Evolutionary conservation across 805 yeast species (phyloP), one percentile per base, ranked within the genome.

Genomic region (Ogataea neopini): DNA sequence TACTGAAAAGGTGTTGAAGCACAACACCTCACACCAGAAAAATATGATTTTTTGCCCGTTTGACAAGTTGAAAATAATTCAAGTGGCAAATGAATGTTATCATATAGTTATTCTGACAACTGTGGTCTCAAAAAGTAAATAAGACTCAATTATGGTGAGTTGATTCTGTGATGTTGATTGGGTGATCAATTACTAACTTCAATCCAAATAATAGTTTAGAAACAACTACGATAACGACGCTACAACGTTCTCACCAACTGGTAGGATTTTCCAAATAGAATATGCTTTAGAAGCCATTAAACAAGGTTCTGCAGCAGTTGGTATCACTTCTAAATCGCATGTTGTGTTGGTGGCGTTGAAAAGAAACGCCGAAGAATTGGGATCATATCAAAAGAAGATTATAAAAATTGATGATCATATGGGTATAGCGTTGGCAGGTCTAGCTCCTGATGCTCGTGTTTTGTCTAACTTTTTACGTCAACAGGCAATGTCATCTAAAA

Each of bases 221-320:
- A 94, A 94, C 73, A 94, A 95, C 62, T 94, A 94, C 78, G 99
- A 94, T 69, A 95, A 96, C 77, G 99, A 94, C 69, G 85, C 98
- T 40, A 96, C 94, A 49, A 94, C 99, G 11, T 94, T 88, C 72
- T 92, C 98, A 28, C 96, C 96, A 47, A 89, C 96, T 4, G 96
- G 96, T 4, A 80, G 96, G 58, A 80, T 89, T 50, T 90, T 89
- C 71, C 96, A 88, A 70, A 87, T 83, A 10, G 96, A 89, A 64
- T 88, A 88, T 59, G 96, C 96, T 2, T 73, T 88, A 44, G 96
- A 89, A 60, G 98, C 99, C 10, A 94, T 94, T 68, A 94, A 94
- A 67, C 98, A 92, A 73, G 99, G 99, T 32, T 84, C 95, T 54
- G 98, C 97, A 3, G 92, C 97, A 3, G 97, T 91, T 29, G 99